These are phyloP conservation scores for Mycena filopes DNA, from an alignment of 768 basidiomycete species.

Conservation along the genomic window DNA sequence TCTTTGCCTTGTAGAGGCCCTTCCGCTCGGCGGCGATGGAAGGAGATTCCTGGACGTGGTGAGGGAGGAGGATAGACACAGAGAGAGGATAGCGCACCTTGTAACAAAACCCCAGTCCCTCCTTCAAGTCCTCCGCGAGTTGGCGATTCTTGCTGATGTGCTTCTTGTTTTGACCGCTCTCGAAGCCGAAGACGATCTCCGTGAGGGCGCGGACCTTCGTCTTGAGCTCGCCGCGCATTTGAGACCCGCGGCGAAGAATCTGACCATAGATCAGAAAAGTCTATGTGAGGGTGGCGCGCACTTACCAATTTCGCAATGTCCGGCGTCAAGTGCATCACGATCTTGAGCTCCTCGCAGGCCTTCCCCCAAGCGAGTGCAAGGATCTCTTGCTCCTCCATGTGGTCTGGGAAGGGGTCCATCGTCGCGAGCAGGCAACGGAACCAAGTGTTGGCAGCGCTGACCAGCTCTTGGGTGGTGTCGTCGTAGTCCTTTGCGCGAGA, in stretches of 20 bases:
- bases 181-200: conserved; percentile 36
- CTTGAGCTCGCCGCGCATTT: conserved; percentile 39
- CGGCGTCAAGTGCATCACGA: conserved; percentile 22
- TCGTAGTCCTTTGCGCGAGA: conserved; percentile 34
- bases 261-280: not conserved
- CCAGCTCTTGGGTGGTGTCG: conserved; percentile 33
- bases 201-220: conserved; percentile 28
- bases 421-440: conserved; percentile 38
- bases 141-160: conserved; percentile 33
- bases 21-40: not conserved
- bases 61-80: not conserved
- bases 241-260: conserved; percentile 32
- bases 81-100: conserved; percentile 26
- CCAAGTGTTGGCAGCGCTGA: conserved; percentile 30
- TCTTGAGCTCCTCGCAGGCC: conserved; percentile 24
- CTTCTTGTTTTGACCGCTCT: conserved; percentile 31
- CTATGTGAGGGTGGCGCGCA: not conserved
- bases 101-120: conserved; percentile 31
- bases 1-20: too few species aligned
- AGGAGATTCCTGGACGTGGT: not conserved
- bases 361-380: conserved; percentile 27
- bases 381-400: conserved; percentile 23
- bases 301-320: conserved; percentile 33
- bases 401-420: conserved; percentile 35
- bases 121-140: conserved; percentile 35